A percentile compares a stretch with the other conserved stretches of the same genome.
Evolutionary conservation across 78 protist species (phyloP).

Genomic region (Dictyostelium capitatum): DNA sequence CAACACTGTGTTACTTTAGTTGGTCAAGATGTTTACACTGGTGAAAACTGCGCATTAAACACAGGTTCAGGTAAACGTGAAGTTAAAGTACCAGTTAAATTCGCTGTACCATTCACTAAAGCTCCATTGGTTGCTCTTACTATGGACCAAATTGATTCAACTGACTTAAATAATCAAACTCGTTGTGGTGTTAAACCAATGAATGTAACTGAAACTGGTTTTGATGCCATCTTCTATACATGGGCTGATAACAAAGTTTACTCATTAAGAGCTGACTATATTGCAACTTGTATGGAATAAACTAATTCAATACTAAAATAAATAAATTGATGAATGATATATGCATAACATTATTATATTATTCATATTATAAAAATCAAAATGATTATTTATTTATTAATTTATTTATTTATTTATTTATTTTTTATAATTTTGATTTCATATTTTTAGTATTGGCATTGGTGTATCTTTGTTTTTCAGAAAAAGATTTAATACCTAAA

Average conservation of each 20-base stretch:
- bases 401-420: no score
- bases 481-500: no score
- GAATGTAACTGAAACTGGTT: slow-evolving; percentile 26
- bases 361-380: no score
- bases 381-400: no score
- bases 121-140: slow-evolving; percentile 1
- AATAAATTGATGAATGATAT: no score
- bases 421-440: no score
- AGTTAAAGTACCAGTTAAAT: background rate
- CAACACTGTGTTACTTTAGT: background rate
- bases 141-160: slow-evolving; percentile 1
- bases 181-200: background rate
- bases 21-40: slow-evolving; percentile 3
- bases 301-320: no score
- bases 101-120: background rate
- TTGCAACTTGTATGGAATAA: slow-evolving; percentile 14
- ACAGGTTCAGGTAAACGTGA: slow-evolving; percentile 20
- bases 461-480: no score
- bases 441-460: no score
- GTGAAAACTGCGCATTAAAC: slow-evolving; percentile 27
- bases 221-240: slow-evolving; percentile 21
- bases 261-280: slow-evolving; percentile 11
- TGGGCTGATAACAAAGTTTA: slow-evolving; percentile 26
- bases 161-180: slow-evolving; percentile 2
- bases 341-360: no score